phyloP scores from a whole-genome alignment of 345 rosid genomes.

The Eucalyptus regnans region DNA sequence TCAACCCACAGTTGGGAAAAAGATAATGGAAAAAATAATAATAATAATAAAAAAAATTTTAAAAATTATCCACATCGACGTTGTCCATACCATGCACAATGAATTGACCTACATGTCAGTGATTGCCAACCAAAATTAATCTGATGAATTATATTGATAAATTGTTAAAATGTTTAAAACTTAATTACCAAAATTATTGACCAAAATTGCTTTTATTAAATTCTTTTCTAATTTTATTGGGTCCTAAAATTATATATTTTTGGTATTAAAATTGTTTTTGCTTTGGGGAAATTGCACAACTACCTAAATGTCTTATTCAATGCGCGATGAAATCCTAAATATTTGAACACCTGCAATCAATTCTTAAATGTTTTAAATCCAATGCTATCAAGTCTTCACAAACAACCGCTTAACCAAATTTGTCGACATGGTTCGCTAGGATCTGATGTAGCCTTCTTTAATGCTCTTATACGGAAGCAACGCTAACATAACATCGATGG shows the following conservation, averaged over 20 bases:
- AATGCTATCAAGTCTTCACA: accelerated
- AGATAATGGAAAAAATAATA: too few relatives aligned
- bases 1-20: too few relatives aligned
- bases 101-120: too few relatives aligned
- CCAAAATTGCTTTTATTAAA: background rate
- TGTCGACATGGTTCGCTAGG: accelerated
- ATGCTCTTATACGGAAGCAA: background rate
- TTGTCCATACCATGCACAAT: too few relatives aligned
- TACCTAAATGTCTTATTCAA: background rate
- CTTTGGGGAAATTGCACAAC: background rate
- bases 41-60: too few relatives aligned
- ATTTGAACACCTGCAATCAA: background rate
- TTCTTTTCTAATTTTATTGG: background rate
- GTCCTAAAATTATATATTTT: background rate
- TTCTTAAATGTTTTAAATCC: background rate
- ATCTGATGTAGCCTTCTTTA: background rate
- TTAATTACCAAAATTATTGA: too few relatives aligned
- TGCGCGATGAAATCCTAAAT: too few relatives aligned
- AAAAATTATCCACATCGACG: too few relatives aligned
- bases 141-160: accelerated
- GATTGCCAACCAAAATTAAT: too few relatives aligned
- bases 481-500: background rate
- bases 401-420: background rate
- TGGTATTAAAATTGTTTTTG: background rate
- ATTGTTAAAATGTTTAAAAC: accelerated